A percentile compares a stretch with the other conserved stretches of the same genome.
Evolutionary conservation across 257 asterid species (phyloP).

Genomic region (Solanum virginianum): DNA sequence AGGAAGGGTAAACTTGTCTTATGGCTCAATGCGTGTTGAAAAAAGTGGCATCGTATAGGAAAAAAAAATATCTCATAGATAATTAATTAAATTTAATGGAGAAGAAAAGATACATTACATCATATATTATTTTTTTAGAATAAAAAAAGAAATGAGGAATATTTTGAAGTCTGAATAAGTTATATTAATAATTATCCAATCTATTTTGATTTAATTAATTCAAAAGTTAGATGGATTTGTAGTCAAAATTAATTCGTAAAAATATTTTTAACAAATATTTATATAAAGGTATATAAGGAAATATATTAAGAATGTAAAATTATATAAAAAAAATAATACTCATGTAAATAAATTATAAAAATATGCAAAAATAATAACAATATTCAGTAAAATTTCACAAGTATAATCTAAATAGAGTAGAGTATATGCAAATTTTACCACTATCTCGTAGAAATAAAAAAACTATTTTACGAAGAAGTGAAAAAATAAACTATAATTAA

Average conservation of each 20-base stretch:
- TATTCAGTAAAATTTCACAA: no score
- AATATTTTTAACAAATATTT: no score
- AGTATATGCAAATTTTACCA: no score
- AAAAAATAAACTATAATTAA: neutral
- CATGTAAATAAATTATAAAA: neutral
- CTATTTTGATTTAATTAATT: neutral
- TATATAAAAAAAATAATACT: no score
- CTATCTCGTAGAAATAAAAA: no score
- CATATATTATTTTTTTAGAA: neutral
- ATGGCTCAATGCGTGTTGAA: neutral
- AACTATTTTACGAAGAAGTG: no score
- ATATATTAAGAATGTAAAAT: neutral
- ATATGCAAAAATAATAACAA: no score
- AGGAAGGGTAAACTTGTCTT: conserved; percentile 7
- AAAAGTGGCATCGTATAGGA: neutral
- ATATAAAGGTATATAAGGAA: neutral
- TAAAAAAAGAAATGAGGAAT: neutral
- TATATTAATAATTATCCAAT: neutral
- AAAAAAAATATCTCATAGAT: neutral
- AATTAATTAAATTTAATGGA: neutral
- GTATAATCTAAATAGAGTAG: no score
- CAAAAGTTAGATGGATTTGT: no score
- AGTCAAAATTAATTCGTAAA: no score
- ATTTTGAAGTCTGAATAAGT: neutral
- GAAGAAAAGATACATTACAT: neutral